phyloP scores from a whole-genome alignment of 768 basidiomycete species.

The Tricholoma sp. region DNA sequence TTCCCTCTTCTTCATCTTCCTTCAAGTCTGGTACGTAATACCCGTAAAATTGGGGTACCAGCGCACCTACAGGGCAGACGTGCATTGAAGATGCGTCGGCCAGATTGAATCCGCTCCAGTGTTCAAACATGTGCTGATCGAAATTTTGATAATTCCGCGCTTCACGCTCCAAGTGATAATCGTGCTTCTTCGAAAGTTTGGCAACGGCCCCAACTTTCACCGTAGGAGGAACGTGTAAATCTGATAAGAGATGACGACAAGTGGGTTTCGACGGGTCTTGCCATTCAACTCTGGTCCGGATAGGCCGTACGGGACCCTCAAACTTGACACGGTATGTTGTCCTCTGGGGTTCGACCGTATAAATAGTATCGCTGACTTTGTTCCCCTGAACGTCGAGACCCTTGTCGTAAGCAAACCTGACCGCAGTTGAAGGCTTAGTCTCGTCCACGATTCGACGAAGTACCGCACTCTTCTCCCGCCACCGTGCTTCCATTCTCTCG shows the following conservation, averaged over 20 bases:
- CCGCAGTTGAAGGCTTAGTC: background rate
- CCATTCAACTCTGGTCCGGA: conserved; percentile 23
- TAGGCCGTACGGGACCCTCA: conserved; percentile 10
- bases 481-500: conserved; percentile 10
- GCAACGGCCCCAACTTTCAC: conserved; percentile 37
- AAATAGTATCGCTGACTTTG: background rate
- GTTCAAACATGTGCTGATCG: conserved; percentile 40
- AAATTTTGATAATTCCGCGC: conserved; percentile 41
- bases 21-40: conserved; percentile 37
- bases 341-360: background rate
- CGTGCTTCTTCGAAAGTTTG: conserved; percentile 37
- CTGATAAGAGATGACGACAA: conserved; percentile 24
- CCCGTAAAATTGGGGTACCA: conserved; percentile 63
- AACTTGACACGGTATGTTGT: conserved; percentile 1
- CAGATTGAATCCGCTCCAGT: conserved; percentile 46
- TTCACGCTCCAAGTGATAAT: conserved; percentile 34
- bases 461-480: conserved; percentile 11
- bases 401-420: background rate
- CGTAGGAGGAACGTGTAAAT: conserved; percentile 26
- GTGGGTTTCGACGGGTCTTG: conserved; percentile 25
- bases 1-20: background rate
- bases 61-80: conserved; percentile 42
- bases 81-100: conserved; percentile 34
- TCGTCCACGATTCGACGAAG: background rate
- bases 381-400: background rate